Evolutionary conservation across 2,329 filamentous ascomycete genomes (phyloP), one percentile per base, ranked within the genome.

Genomic region (Elsinoe arachidis): DNA sequence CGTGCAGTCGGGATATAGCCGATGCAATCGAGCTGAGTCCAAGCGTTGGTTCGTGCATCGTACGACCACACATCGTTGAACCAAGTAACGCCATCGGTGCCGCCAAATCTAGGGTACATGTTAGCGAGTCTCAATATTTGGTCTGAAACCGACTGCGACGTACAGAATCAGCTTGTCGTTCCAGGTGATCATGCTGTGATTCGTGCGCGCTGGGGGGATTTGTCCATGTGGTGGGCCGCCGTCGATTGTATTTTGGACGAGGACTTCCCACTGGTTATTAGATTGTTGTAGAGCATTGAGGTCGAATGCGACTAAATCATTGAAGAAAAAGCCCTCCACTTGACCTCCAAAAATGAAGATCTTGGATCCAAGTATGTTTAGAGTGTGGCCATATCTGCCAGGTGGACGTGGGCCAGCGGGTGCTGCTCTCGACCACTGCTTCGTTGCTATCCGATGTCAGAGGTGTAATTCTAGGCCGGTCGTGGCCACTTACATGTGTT

Each of bases 51-150:
- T 57, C 84, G 79, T 6, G 91, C 88, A 66, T 96, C 92, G 70
- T 93, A 99, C 55, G 86, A 89, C 93, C 93, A 99, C 49, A 99
- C 93, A 69, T 99, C 93, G 70, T 97, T 99, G 76, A 97, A 99
- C 95, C 93, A 99, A 66, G 88, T 85, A 57, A 91, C 83, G 39
- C 93, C 93, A 69, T 99, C 96, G 1, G 93, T 99, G 61, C 93
- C 93, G 64, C 93, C 93, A 69, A 99, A 99, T n/a, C 88, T 93
- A 63, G 10, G 15, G 46, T 63, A 17, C 59, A 63, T 30, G 59
- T 59, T 30, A 41, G 10, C 30, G 14, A 17, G 46, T 38, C 5
- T 14, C 7, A 19, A 15, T 14, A 64, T 59, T 57, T 30, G 26
- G 26, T 30, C 37, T 21, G 5, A 34, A 11, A 23, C 41, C 55